Conservation (phyloP, 441 rosid species). For the Hura crepitans region DNA sequence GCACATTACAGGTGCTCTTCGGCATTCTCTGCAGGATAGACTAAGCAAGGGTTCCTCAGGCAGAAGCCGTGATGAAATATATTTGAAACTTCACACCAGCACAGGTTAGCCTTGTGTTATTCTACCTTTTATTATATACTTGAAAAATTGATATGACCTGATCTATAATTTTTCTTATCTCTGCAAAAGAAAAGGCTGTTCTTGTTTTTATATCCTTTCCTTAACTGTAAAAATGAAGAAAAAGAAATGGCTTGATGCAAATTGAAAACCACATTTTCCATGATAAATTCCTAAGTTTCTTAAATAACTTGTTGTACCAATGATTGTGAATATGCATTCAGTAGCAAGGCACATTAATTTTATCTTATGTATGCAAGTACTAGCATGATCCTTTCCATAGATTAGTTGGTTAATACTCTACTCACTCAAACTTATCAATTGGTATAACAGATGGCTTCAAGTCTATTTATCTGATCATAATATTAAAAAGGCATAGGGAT, state of each 20-base stretch:
- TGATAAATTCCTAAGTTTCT: not conserved
- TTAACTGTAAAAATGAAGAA: not conserved
- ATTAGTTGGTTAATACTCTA: not conserved
- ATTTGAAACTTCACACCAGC: slow-evolving; percentile 77
- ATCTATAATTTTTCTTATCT: not conserved
- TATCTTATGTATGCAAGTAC: not conserved
- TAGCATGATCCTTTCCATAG: not conserved
- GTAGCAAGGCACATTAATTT: not conserved
- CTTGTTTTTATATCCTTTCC: not conserved
- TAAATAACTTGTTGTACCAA: not conserved
- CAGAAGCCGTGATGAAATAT: slow-evolving; percentile 75
- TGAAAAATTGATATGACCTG: not conserved
- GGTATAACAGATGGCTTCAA: not conserved
- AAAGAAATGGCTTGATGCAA: not conserved
- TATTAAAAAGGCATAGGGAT: not conserved
- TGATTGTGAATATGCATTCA: not conserved
- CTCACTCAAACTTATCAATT: not conserved
- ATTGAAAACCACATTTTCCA: not conserved
- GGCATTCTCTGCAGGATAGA: slow-evolving; percentile 84
- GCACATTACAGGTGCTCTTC: slow-evolving; percentile 61
- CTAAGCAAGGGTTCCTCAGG: slow-evolving; percentile 84
- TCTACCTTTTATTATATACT: not conserved
- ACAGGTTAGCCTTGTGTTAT: slow-evolving; percentile 45
- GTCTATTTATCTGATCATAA: not conserved
- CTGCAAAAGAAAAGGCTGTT: not conserved